These are phyloP conservation scores for Lentinula raphanica DNA, from an alignment of 768 basidiomycete species.

Conservation along the genomic window DNA sequence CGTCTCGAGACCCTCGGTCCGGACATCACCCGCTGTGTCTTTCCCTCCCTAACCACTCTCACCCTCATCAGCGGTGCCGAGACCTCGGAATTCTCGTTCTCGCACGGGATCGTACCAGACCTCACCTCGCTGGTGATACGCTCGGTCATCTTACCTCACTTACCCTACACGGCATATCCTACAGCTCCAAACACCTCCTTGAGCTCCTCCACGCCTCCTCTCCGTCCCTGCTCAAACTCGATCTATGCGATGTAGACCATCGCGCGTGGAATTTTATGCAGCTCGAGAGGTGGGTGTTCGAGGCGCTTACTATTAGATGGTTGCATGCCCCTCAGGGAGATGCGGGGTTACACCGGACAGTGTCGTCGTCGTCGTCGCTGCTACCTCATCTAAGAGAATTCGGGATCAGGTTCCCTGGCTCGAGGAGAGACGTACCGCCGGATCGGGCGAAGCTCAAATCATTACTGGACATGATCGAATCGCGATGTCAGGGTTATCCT, in stretches of 20 bases:
- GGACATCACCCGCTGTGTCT: neutral
- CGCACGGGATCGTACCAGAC: neutral
- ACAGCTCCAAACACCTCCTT: neutral
- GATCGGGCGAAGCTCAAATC: neutral
- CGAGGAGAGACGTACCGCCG: neutral
- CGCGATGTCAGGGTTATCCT: neutral
- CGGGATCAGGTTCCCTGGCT: neutral
- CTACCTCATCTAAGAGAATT: neutral
- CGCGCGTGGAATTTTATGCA: conserved; percentile 1
- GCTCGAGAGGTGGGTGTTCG: neutral
- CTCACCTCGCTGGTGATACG: neutral
- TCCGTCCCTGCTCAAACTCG: neutral
- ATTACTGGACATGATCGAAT: neutral
- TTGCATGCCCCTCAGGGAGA: neutral
- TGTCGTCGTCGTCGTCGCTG: neutral
- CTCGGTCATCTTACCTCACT: neutral
- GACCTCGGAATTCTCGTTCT: neutral
- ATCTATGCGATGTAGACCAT: neutral
- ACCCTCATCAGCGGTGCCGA: neutral
- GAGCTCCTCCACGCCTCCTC: neutral
- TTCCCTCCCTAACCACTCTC: neutral
- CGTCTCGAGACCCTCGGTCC: neutral
- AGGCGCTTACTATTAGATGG: neutral
- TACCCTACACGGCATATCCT: neutral
- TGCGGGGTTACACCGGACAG: neutral